Evolutionary conservation across 208 protist genomes (phyloP).

Genomic region (Acanthamoeba triangularis): DNA sequence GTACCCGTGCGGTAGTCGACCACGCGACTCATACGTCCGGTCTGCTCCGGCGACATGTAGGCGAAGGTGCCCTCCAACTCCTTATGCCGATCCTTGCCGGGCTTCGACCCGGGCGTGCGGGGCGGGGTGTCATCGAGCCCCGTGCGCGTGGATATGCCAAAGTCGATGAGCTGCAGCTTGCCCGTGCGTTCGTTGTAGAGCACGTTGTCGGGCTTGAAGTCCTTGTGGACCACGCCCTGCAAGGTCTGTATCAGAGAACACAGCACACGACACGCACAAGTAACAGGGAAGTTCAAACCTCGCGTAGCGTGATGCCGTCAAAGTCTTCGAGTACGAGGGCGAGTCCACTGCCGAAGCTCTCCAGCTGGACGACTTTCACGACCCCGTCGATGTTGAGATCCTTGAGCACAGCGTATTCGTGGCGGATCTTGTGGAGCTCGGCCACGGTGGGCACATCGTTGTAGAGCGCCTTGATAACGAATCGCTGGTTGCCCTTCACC

Average conservation of each 20-base stretch:
- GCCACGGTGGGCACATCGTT: neutral
- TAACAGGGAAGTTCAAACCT: neutral
- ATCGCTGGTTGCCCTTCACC: neutral
- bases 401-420: constrained; percentile 68
- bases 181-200: constrained; percentile 12
- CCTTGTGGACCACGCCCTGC: constrained; percentile 66
- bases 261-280: too few species aligned
- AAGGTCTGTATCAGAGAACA: too few species aligned
- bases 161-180: constrained; percentile 52
- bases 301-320: neutral
- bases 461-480: constrained; percentile 14
- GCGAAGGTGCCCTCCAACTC: neutral
- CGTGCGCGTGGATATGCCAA: constrained; percentile 46
- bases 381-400: constrained; percentile 71
- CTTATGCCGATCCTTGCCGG: neutral
- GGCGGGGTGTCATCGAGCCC: neutral
- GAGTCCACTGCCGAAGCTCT: constrained; percentile 26
- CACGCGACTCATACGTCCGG: constrained; percentile 10
- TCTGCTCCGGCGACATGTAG: neutral
- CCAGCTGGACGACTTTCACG: constrained; percentile 5
- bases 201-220: constrained; percentile 78
- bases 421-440: neutral
- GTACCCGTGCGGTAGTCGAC: constrained; percentile 39
- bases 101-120: neutral
- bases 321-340: constrained; percentile 49